These are phyloP conservation scores for Pyronema domesticum DNA, from an alignment of 495 filamentous ascomycete species.

Conservation along the genomic window DNA sequence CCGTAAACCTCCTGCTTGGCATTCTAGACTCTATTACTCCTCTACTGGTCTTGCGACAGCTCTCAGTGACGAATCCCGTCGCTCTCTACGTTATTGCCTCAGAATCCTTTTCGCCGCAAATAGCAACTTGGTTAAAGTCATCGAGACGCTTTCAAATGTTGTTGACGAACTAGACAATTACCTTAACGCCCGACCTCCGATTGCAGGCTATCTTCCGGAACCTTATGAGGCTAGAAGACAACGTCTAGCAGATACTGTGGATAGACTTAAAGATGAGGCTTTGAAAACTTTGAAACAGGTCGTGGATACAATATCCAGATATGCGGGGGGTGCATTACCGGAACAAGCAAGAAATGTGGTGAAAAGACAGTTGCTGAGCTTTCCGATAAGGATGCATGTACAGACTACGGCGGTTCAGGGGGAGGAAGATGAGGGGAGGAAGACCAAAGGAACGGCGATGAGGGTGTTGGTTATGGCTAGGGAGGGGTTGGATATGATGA, in stretches of 20 bases:
- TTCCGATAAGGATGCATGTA: constrained; percentile 57
- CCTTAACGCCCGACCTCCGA: constrained; percentile 7
- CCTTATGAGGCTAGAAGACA: constrained; percentile 23
- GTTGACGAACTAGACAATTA: constrained; percentile 58
- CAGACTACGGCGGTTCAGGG: constrained; percentile 23
- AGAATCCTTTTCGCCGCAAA: constrained; percentile 61
- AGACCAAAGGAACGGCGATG: constrained; percentile 25
- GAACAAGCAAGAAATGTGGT: constrained; percentile 67
- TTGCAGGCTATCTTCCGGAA: constrained; percentile 9
- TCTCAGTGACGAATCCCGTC: constrained; percentile 67
- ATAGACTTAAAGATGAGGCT: constrained; percentile 52
- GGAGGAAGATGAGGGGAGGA: constrained; percentile 29
- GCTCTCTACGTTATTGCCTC: constrained; percentile 59
- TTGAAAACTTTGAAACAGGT: constrained; percentile 57
- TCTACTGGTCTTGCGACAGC: constrained; percentile 73
- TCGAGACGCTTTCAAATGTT: constrained; percentile 47
- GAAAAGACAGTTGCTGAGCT: constrained; percentile 50
- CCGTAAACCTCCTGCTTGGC: constrained; percentile 35
- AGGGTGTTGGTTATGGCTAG: constrained; percentile 63
- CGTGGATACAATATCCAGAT: constrained; percentile 61
- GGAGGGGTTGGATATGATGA: constrained; percentile 79
- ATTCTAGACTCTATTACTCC: constrained; percentile 58
- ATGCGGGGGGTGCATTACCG: constrained; percentile 67
- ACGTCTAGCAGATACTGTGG: constrained; percentile 29
- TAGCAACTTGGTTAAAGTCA: constrained; percentile 48